A percentile compares a stretch with the other conserved stretches of the same genome.
phyloP scores from a whole-genome alignment of 2,329 filamentous ascomycete genomes.

The Venturiaceae sp. region DNA sequence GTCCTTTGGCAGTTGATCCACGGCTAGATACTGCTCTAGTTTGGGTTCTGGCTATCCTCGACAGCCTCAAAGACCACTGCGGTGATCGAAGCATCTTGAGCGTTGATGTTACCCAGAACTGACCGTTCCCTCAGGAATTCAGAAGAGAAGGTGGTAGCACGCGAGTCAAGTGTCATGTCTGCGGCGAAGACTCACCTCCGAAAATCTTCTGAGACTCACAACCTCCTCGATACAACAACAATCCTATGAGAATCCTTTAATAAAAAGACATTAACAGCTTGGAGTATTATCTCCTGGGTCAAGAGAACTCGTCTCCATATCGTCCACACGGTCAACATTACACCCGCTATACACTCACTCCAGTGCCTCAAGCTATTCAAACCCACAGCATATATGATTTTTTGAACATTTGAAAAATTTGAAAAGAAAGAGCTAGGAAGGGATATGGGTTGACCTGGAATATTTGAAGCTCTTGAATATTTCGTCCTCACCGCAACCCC shows the following conservation, averaged over 20 bases:
- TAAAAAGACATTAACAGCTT: no score
- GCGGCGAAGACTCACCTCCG: neutral
- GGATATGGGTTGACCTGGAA: neutral
- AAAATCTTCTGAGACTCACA: neutral
- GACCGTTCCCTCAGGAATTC: neutral
- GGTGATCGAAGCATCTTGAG: slow-evolving; percentile 7
- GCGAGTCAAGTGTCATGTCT: neutral
- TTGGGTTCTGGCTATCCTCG: slow-evolving; percentile 13
- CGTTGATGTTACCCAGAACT: neutral
- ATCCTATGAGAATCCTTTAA: no score
- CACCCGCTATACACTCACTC: no score
- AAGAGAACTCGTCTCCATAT: no score
- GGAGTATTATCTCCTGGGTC: no score
- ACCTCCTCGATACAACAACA: neutral
- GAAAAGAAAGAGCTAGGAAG: neutral
- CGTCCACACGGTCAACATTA: neutral
- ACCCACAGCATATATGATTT: neutral
- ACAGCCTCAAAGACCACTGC: slow-evolving; percentile 19
- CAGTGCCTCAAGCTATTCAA: no score
- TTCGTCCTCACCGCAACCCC: no score
- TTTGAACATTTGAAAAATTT: no score
- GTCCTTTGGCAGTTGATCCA: slow-evolving; percentile 17
- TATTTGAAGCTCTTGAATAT: no score
- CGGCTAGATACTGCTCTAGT: neutral
- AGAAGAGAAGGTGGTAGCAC: neutral